Evolutionary conservation across 2,329 filamentous ascomycete genomes (phyloP).

Genomic region (Neocucurbitaria cava): DNA sequence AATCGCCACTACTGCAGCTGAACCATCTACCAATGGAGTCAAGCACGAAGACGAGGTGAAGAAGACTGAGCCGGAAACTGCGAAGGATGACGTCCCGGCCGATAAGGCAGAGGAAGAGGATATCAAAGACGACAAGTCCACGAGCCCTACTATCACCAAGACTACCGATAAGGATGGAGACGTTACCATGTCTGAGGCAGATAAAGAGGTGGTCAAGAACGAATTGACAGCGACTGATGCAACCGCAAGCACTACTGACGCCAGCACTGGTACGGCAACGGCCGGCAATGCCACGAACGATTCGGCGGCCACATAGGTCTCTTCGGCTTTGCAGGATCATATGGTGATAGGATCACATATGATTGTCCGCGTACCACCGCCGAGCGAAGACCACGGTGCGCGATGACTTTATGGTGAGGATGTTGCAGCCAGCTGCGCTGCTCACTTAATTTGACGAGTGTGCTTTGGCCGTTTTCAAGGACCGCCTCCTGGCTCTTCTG

Average conservation of each 20-base stretch:
- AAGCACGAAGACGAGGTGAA: slow-evolving; percentile 45
- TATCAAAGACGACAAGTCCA: slow-evolving; percentile 31
- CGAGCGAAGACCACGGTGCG: background rate
- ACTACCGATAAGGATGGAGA: slow-evolving; percentile 32
- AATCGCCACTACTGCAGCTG: slow-evolving; percentile 17
- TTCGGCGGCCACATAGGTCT: slow-evolving; percentile 6
- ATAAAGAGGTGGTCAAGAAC: slow-evolving; percentile 25
- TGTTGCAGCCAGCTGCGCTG: background rate
- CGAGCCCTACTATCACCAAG: slow-evolving; percentile 26
- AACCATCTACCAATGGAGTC: slow-evolving; percentile 42
- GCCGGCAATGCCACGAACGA: slow-evolving; percentile 7
- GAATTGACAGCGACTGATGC: slow-evolving; percentile 23
- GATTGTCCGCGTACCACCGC: background rate
- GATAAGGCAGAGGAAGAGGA: slow-evolving; percentile 42
- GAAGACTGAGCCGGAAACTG: slow-evolving; percentile 49
- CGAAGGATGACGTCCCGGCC: slow-evolving; percentile 40
- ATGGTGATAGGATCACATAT: background rate
- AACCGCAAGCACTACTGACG: slow-evolving; percentile 13
- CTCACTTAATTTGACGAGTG: background rate
- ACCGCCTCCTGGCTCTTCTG: slow-evolving; percentile 1
- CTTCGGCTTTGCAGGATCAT: too few relatives aligned
- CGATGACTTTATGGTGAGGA: background rate
- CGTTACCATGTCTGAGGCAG: slow-evolving; percentile 34
- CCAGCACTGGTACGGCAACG: slow-evolving; percentile 14
- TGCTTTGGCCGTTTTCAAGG: background rate